Evolutionary conservation across 441 rosid genomes (phyloP), one percentile per base, ranked within the genome.

Genomic region (Pelargonium citronellum): DNA sequence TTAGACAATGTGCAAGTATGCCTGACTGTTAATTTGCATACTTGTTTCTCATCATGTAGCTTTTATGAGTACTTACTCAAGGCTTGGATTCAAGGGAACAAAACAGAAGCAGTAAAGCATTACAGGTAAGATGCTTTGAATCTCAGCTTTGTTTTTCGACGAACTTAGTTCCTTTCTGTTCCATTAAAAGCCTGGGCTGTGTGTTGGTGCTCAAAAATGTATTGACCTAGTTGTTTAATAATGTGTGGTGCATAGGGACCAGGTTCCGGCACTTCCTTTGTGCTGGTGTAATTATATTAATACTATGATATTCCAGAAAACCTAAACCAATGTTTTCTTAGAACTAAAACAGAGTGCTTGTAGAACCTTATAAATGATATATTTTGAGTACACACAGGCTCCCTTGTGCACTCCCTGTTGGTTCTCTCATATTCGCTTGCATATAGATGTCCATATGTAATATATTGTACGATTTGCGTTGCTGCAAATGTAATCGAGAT

Each of bases 101-200:
- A 53, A 15, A 53, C 60, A 53, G 60, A 53, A 53, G 60, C 60
- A 53, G 60, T 53, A 16, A 53, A 53, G 60, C 60, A 53, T 53
- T 53, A 53, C 16, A 53, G 60, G 60, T 53, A 53, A 53, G 60
- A 13, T 53, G 60, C 60, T 53, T 53, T 53, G 55, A 15, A 4
- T 49, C n/a, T 12, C 6, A 10, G 55, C n/a, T 49, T 49, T 49
- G 58, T 1, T 53, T 53, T 53, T 16, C 6, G 20, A 53, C 15
- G 20, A 53, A 17, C 60, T 53, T 53, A n/a, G 60, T 15, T 53
- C 60, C 60, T 16, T 53, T 53, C 9, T 1, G 16, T 11, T 49
- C 15, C 55, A 49, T 49, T 49, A 49, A 49, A 4, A 53, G 41
- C 41, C 41, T 53, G 60, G 60, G 13, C 17, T 53, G 22, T n/a